Evolutionary conservation across 129 eudicot species (phyloP).

Genomic region (Kitagawia praeruptora): DNA sequence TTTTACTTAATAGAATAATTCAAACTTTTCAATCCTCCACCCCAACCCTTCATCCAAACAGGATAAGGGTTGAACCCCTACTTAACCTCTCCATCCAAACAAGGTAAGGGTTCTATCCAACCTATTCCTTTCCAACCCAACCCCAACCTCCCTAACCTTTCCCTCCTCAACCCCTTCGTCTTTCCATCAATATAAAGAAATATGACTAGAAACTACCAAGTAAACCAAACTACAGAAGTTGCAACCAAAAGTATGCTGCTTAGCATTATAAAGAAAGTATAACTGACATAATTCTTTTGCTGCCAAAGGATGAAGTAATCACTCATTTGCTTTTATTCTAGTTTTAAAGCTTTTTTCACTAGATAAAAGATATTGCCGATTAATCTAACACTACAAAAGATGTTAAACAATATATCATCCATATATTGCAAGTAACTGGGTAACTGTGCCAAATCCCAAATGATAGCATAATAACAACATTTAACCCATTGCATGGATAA

Average conservation of each 20-base stretch:
- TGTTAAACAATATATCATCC: background rate
- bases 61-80: too few species aligned
- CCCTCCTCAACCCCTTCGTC: too few species aligned
- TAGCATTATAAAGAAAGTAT: background rate
- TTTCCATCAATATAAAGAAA: background rate
- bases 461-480: constrained; percentile 15
- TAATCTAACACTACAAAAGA: background rate
- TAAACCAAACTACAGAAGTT: background rate
- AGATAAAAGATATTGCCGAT: too few species aligned
- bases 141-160: too few species aligned
- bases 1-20: too few species aligned
- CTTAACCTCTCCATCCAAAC: too few species aligned
- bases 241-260: background rate
- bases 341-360: too few species aligned
- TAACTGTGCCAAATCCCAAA: constrained; percentile 3
- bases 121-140: too few species aligned
- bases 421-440: background rate
- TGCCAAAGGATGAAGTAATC: background rate
- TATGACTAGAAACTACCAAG: background rate
- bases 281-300: background rate
- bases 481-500: constrained; percentile 29
- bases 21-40: too few species aligned
- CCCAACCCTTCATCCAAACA: too few species aligned
- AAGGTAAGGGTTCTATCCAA: too few species aligned
- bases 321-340: background rate